Evolutionary conservation across 1,284 basidiomycete species (phyloP), one percentile per base, ranked within the genome.

Genomic region (Ustilago cynodontis): DNA sequence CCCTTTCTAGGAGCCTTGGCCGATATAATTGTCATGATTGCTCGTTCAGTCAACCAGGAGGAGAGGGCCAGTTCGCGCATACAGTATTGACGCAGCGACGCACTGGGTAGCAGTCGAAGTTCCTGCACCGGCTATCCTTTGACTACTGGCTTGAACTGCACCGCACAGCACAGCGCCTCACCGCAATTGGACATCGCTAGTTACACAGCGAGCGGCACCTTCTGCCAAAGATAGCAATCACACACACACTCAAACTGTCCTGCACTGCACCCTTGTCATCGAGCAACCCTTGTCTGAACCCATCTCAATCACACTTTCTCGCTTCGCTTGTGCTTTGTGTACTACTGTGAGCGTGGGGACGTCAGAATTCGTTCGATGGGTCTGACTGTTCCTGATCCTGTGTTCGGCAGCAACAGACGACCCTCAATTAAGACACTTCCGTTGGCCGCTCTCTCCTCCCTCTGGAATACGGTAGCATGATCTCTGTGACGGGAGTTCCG

Each of bases 251-350:
- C 10, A n/a, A 26, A 50, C 16, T 28, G 9, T 26, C 5, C 50
- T 54, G 52, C 35, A 54, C 52, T 54, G 52, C 35, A 54, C 52
- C 52, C 52, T 54, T 22, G 20, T 54, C 52, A 39, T 54, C 52
- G 35, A 54, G 35, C 11, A 24, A 37, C 35, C 35, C 35, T 37
- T 9, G 7, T 37, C 45, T 47, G 8, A 18, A 10, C 5, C 14
- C 10, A 2, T 3, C 47, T 14, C 47, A 26, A 1, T 49, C 14
- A n/a, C 47, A 22, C 47, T 28, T 13, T 24, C 2, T 28, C 26
- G 8, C 11, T 47, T 47, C 20, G 45, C 45, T 26, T 41, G 37
- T 41, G 10, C n/a, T 6, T 33, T 33, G 31, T 37, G 35, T 37
- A 16, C 9, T 33, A 18, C 8, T 31, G 29, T 52, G 31, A 52